Conservation (phyloP, 2,329 filamentous ascomycete species). For the Rutstroemia sp. region DNA sequence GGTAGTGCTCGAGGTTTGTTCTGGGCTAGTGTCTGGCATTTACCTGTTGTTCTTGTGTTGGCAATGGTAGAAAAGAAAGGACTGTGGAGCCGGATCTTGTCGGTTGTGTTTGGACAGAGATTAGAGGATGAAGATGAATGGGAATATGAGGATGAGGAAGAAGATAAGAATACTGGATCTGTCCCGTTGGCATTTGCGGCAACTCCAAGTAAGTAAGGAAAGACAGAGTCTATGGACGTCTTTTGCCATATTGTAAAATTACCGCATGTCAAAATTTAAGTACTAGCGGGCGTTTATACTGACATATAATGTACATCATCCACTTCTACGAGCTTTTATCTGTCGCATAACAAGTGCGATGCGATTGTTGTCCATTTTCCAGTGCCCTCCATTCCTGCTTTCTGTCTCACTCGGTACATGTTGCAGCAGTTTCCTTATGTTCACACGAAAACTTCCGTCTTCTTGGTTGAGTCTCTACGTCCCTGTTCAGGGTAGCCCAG, state of each 20-base stretch:
- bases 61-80: constrained; percentile 92
- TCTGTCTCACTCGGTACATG: no score
- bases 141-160: constrained; percentile 35
- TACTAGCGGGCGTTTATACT: not conserved
- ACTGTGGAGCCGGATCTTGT: constrained; percentile 78
- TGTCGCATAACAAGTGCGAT: no score
- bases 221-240: not conserved
- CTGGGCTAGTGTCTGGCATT: constrained; percentile 96
- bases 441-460: no score
- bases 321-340: not conserved
- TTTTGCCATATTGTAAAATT: not conserved
- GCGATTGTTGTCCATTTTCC: no score
- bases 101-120: constrained; percentile 51
- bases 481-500: no score
- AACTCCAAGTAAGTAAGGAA: not conserved
- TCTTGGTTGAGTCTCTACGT: no score
- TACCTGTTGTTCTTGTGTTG: constrained; percentile 82
- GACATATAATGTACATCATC: not conserved
- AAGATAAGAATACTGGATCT: not conserved
- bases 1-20: constrained; percentile 81
- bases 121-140: constrained; percentile 50
- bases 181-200: not conserved
- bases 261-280: not conserved
- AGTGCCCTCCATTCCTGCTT: no score
- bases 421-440: no score